phyloP scores from a whole-genome alignment of 768 basidiomycete species.

The Rhizopogon salebrosus region DNA sequence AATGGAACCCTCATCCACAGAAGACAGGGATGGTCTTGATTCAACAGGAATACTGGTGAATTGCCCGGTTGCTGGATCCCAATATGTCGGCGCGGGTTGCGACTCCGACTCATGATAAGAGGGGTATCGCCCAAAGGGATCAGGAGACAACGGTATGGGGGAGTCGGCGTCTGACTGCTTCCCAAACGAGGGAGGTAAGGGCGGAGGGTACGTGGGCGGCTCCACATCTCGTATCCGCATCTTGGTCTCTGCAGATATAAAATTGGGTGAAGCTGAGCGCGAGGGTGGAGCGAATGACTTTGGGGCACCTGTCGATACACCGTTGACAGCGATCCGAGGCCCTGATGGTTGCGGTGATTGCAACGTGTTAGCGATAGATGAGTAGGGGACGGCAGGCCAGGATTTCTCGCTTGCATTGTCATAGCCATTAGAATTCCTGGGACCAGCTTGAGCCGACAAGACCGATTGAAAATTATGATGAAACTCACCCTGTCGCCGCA shows the following conservation, averaged over 20 bases:
- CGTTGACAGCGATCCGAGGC: constrained; percentile 62
- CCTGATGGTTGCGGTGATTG: constrained; percentile 8
- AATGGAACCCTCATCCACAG: constrained; percentile 16
- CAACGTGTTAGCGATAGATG: constrained; percentile 22
- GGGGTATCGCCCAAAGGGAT: constrained; percentile 73
- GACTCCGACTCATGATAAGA: constrained; percentile 37
- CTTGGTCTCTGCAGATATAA: constrained; percentile 40
- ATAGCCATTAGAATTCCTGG: background rate
- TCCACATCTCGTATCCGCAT: constrained; percentile 50
- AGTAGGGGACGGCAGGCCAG: constrained; percentile 45
- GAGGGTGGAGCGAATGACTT: constrained; percentile 32
- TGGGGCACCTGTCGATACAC: constrained; percentile 58
- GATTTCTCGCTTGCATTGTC: constrained; percentile 15
- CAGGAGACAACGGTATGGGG: constrained; percentile 78
- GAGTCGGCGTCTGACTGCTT: constrained; percentile 33
- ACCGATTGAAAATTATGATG: background rate
- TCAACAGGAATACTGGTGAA: constrained; percentile 15
- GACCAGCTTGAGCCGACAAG: background rate
- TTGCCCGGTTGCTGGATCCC: constrained; percentile 33
- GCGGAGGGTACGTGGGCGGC: constrained; percentile 39
- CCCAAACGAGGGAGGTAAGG: constrained; percentile 25
- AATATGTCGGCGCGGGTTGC: constrained; percentile 33
- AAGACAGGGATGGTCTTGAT: constrained; percentile 21
- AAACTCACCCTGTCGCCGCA: background rate
- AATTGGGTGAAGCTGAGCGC: constrained; percentile 12